Conservation (phyloP, 2,329 filamentous ascomycete genomes). For the Epichloe aotearoae region DNA sequence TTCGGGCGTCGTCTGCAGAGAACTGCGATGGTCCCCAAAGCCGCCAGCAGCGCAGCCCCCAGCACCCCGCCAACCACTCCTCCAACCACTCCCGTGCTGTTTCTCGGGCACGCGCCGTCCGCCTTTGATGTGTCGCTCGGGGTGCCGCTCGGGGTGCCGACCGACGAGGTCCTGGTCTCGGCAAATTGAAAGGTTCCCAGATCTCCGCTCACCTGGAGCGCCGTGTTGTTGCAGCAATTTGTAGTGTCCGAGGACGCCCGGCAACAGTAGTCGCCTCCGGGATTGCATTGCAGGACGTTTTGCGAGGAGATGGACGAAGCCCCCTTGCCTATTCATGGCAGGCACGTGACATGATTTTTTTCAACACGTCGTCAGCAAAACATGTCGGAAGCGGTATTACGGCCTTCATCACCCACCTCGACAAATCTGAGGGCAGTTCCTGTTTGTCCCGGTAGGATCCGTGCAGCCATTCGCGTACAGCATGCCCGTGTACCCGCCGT, state of each 20-base stretch:
- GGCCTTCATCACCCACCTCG: constrained; percentile 1
- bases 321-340: constrained; percentile 5
- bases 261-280: constrained; percentile 10
- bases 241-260: constrained; percentile 1
- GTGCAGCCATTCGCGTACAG: constrained; percentile 13
- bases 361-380: no score
- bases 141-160: neutral
- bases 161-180: neutral
- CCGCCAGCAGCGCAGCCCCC: constrained; percentile 11
- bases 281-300: constrained; percentile 10
- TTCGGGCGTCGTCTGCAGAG: constrained; percentile 1
- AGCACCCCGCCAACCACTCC: constrained; percentile 11
- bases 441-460: constrained; percentile 7
- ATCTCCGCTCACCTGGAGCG: neutral
- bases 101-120: constrained; percentile 7
- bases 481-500: constrained; percentile 6
- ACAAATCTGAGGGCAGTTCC: constrained; percentile 10
- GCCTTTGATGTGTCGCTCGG: neutral
- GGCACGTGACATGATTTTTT: no score
- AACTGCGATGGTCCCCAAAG: constrained; percentile 9
- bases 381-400: no score
- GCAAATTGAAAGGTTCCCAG: no score
- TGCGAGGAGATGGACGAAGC: neutral
- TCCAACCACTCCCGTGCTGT: constrained; percentile 11
- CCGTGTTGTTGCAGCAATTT: constrained; percentile 10